phyloP scores from a whole-genome alignment of 352 stramenopile species.

The Lagenidium giganteum region DNA sequence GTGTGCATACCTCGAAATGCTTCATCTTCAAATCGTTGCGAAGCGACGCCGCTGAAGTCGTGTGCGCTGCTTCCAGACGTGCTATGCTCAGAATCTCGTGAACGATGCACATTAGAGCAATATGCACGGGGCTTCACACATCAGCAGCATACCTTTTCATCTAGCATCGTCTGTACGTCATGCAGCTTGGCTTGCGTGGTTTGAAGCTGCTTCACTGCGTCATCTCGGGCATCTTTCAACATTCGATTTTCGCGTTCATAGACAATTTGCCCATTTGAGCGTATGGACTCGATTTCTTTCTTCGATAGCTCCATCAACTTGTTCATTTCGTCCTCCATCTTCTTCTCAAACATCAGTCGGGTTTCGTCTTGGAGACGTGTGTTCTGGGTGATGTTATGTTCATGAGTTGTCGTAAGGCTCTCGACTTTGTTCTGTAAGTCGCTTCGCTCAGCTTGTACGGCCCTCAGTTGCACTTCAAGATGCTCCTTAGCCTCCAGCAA shows the following conservation, averaged over 20 bases:
- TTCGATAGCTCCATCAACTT: constrained; percentile 72
- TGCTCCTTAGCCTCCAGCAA: constrained; percentile 46
- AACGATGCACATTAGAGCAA: background rate
- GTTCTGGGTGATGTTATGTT: constrained; percentile 28
- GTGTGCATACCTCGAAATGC: constrained; percentile 52
- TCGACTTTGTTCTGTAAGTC: constrained; percentile 33
- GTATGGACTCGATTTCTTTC: constrained; percentile 65
- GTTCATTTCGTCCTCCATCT: constrained; percentile 50
- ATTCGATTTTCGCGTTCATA: constrained; percentile 75
- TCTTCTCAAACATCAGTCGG: constrained; percentile 57
- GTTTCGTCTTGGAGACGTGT: constrained; percentile 52
- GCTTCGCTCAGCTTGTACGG: constrained; percentile 28
- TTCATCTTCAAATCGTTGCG: constrained; percentile 78
- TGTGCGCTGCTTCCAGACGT: constrained; percentile 45
- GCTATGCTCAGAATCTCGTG: constrained; percentile 44
- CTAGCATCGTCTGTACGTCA: constrained; percentile 33
- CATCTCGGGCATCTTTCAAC: constrained; percentile 54
- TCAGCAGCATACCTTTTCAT: constrained; percentile 45
- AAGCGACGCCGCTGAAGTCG: constrained; percentile 31
- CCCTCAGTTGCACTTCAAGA: constrained; percentile 43
- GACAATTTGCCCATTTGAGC: constrained; percentile 47
- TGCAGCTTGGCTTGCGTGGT: constrained; percentile 44
- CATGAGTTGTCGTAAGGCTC: constrained; percentile 29
- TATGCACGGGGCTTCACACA: too few relatives aligned
- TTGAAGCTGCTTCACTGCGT: constrained; percentile 57